phyloP scores from a whole-genome alignment of 306 rosid genomes.

The Vigna unguiculata region DNA sequence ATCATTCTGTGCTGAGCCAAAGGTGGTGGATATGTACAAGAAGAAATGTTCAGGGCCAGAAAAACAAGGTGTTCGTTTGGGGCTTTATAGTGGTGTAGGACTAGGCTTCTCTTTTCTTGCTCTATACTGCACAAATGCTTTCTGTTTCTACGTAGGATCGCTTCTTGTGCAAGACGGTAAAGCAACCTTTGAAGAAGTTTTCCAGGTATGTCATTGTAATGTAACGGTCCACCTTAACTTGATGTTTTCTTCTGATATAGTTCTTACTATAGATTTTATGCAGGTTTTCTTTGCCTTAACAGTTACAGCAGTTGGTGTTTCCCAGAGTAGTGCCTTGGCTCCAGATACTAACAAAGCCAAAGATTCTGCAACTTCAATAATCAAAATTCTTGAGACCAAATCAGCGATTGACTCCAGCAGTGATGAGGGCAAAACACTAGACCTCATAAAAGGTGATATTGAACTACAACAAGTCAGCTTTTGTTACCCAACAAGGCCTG shows the following conservation, averaged over 20 bases:
- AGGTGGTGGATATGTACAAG: slow-evolving; percentile 75
- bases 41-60: slow-evolving; percentile 69
- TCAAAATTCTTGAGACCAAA: slow-evolving; percentile 71
- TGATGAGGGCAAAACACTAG: slow-evolving; percentile 55
- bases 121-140: slow-evolving; percentile 74
- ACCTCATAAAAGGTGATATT: slow-evolving; percentile 59
- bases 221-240: not conserved
- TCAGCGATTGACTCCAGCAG: slow-evolving; percentile 76
- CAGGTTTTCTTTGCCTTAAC: slow-evolving; percentile 89
- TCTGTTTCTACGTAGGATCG: slow-evolving; percentile 80
- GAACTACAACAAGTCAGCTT: slow-evolving; percentile 71
- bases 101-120: slow-evolving; percentile 69
- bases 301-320: slow-evolving; percentile 71
- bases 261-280: slow-evolving; percentile 31
- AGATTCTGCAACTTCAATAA: slow-evolving; percentile 83
- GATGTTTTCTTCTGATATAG: not conserved
- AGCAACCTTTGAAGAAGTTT: slow-evolving; percentile 82
- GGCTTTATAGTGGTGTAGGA: slow-evolving; percentile 78
- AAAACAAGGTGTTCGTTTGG: slow-evolving; percentile 70
- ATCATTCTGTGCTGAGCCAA: slow-evolving; percentile 86
- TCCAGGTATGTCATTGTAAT: slow-evolving; percentile 80
- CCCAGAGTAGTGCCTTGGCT: slow-evolving; percentile 71
- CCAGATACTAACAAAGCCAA: slow-evolving; percentile 84
- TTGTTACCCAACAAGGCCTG: slow-evolving; percentile 76
- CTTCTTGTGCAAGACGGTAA: slow-evolving; percentile 61